Evolutionary conservation across 192 early-diverging fungal genomes (phyloP).

Genomic region (Mortierella antarctica): DNA sequence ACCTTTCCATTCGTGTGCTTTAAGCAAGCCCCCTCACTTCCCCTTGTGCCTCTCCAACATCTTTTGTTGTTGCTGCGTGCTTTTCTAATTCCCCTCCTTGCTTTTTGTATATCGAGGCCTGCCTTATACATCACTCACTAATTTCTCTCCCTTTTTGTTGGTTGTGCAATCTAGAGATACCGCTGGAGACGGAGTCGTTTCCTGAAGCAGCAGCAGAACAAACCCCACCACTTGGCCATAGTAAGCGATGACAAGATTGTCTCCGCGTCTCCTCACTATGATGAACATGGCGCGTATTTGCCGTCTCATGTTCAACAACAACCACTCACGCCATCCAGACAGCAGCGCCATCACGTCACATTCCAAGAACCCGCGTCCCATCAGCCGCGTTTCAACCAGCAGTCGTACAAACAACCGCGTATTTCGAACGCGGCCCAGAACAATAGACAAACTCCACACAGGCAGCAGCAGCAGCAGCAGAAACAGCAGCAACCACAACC

Average conservation of each 20-base stretch:
- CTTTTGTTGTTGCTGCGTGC: no score
- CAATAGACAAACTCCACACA: conserved; percentile 1
- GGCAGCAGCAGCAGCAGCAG: conserved; percentile 6
- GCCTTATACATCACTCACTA: no score
- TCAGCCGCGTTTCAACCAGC: conserved; percentile 18
- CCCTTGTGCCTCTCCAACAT: no score
- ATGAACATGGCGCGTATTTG: background rate
- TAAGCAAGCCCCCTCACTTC: no score
- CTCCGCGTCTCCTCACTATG: background rate
- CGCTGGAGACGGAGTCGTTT: conserved; percentile 8
- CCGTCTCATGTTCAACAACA: conserved; percentile 9
- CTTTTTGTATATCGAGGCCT: no score
- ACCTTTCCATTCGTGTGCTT: no score
- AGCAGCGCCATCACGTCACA: conserved; percentile 4
- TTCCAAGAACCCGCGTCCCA: conserved; percentile 14
- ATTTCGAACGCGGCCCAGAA: background rate
- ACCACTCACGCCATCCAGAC: background rate
- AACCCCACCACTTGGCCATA: no score
- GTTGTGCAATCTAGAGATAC: conserved; percentile 5
- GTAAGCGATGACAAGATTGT: no score
- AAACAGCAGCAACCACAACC: background rate
- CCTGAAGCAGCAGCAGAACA: conserved; percentile 3
- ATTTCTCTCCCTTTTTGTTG: no score
- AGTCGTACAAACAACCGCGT: conserved; percentile 30
- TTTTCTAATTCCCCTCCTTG: no score